Conservation (phyloP, 352 stramenopile species). For the Globisporangium iwayamae region DNA sequence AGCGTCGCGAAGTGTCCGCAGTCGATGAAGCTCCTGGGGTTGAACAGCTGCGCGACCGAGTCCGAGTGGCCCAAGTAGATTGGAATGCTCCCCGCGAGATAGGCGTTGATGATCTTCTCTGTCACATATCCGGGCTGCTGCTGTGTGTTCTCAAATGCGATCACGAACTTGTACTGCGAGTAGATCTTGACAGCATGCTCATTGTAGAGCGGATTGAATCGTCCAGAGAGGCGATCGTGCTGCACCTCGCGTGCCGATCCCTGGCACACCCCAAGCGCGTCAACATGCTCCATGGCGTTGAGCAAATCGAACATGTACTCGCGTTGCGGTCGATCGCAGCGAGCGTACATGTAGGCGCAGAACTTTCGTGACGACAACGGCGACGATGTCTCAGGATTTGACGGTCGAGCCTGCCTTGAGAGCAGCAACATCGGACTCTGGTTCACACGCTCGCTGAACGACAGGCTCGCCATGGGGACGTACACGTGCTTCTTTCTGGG, state of each 20-base stretch:
- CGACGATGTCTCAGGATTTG: no score
- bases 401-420: not conserved
- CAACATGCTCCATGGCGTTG: conserved; percentile 39
- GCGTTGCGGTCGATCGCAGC: conserved; percentile 41
- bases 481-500: conserved; percentile 1
- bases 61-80: conserved; percentile 54
- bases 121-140: conserved; percentile 46
- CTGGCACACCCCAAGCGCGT: conserved; percentile 41
- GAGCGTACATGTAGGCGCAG: conserved; percentile 53
- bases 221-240: not conserved
- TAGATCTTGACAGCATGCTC: conserved; percentile 22
- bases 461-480: conserved; percentile 3
- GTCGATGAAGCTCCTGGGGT: conserved; percentile 48
- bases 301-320: conserved; percentile 56
- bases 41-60: conserved; percentile 38
- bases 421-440: conserved; percentile 30
- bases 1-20: conserved; percentile 38
- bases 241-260: conserved; percentile 7
- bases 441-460: conserved; percentile 21
- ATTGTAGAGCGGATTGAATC: conserved; percentile 19
- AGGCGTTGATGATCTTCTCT: conserved; percentile 65
- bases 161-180: conserved; percentile 49
- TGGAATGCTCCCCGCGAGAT: conserved; percentile 51
- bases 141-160: conserved; percentile 61
- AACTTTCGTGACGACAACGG: conserved; percentile 20